Conservation (phyloP, 441 rosid species). For the Pelargonium cotyledonis region DNA sequence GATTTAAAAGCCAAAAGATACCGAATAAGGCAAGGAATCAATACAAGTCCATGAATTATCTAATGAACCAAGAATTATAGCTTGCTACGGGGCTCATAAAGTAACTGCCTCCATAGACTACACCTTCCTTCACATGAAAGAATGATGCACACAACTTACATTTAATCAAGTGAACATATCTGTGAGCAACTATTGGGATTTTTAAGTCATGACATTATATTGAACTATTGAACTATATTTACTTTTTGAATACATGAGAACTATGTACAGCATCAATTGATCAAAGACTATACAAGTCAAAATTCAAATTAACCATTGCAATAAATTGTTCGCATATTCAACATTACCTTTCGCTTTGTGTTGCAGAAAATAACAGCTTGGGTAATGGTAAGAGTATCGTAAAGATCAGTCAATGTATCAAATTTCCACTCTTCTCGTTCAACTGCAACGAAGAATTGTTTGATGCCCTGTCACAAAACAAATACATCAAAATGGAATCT, state of each 20-base stretch:
- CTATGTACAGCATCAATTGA: background rate
- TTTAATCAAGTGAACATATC: background rate
- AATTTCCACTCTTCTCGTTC: conserved; percentile 98
- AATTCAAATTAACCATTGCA: background rate
- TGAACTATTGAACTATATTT: background rate
- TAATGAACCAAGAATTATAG: too few species aligned
- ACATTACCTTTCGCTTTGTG: conserved; percentile 79
- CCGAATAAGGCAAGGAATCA: background rate
- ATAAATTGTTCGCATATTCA: background rate
- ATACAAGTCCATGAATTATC: too few species aligned
- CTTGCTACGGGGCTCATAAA: too few species aligned
- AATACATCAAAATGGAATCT: background rate
- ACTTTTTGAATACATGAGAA: background rate
- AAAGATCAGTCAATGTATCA: conserved; percentile 90
- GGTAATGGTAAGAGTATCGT: conserved; percentile 87
- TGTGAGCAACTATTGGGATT: background rate
- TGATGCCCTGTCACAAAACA: conserved; percentile 57
- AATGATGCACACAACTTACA: background rate
- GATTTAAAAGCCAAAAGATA: background rate
- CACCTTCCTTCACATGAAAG: background rate
- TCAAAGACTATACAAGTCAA: too few species aligned
- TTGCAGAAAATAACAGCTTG: conserved; percentile 98
- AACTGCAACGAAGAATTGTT: conserved; percentile 88
- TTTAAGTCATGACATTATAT: background rate
- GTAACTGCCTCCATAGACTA: background rate